Percentiles rank a stretch among this genome's conserved stretches.
Evolutionary conservation across 257 asterid species (phyloP).

Genomic region (Linaria vulgaris): DNA sequence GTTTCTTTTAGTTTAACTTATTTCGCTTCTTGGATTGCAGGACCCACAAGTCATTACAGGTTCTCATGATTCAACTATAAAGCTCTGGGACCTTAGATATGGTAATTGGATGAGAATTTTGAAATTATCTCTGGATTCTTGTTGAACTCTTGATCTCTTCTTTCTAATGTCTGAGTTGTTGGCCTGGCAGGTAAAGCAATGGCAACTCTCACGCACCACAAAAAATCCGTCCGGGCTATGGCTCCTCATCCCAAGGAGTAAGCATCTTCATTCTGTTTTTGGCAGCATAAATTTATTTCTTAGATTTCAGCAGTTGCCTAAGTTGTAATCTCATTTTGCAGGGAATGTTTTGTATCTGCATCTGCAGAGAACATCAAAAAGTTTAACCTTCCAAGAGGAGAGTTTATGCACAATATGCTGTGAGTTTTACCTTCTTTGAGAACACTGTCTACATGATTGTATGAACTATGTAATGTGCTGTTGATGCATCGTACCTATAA

Average conservation of each 20-base stretch:
- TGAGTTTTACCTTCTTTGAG: conserved; percentile 42
- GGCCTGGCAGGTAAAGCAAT: conserved; percentile 74
- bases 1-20: conserved; percentile 21
- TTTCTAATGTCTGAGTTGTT: conserved; percentile 23
- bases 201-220: conserved; percentile 82
- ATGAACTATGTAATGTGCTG: neutral
- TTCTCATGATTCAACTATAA: conserved; percentile 90
- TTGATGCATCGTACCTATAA: neutral
- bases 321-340: conserved; percentile 38
- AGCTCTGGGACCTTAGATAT: conserved; percentile 89
- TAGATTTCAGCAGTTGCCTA: conserved; percentile 21
- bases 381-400: conserved; percentile 95
- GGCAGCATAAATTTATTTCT: conserved; percentile 8
- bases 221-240: conserved; percentile 88
- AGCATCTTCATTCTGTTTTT: conserved; percentile 17
- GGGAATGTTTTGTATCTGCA: conserved; percentile 93
- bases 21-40: conserved; percentile 43
- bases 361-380: conserved; percentile 95
- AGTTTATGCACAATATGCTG: conserved; percentile 98
- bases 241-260: conserved; percentile 84
- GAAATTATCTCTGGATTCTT: conserved; percentile 6
- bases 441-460: conserved; percentile 4
- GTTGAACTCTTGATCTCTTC: conserved; percentile 12
- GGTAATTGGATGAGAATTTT: conserved; percentile 47
- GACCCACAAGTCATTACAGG: conserved; percentile 99